Base-by-base conservation (phyloP, 1,284 basidiomycete species). In the Sporisorium scitamineum region DNA sequence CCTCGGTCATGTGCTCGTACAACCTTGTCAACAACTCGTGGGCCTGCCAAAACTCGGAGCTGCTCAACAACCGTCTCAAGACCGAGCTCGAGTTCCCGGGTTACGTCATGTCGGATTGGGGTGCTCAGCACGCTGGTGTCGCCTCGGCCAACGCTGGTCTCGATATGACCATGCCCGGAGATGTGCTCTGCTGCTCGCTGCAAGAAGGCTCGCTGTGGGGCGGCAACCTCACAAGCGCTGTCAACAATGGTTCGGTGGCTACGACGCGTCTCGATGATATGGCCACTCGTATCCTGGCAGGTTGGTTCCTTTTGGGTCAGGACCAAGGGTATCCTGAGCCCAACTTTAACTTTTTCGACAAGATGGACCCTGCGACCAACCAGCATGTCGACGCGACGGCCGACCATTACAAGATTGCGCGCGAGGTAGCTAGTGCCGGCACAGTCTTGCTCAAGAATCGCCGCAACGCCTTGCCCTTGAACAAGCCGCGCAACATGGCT, bases 51-150 rank as follows among this genome's bases (percentile, higher is more conserved):
- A 92, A 93, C 80, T 88, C 89, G 65, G 88, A 90, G 80, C 88
- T 88, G 6, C 85, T 92, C 67, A 93, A 92, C 82, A 89, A 89
- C n/a, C 86, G 92, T 24, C 86, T 93, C 57, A 93, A 93, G 86
- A 88, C 88, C 20, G 92, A 93, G 84, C 88, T 90, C 61, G 91
- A 91, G 3, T 94, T 93, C 88, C 90, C 91, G 84, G 93, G 93
- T 26, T 92, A 88, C 77, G 87, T 90, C 29, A 58, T 80, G 68
- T 68, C 65, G 14, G 77, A 81, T 52, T 81, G 78, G 80, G 73
- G 80, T 34, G 79, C 75, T 13, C 74, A 78, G 55, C 70, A 76
- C 20, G 61, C 74, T 20, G 76, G 86, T 3, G 80, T 82, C 5
- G 82, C 82, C 22, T 84, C 87, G 87, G 24, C 88, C 89, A 89